Evolutionary conservation across 2,329 filamentous ascomycete species (phyloP).

Genomic region (Pseudocercospora cruenta): DNA sequence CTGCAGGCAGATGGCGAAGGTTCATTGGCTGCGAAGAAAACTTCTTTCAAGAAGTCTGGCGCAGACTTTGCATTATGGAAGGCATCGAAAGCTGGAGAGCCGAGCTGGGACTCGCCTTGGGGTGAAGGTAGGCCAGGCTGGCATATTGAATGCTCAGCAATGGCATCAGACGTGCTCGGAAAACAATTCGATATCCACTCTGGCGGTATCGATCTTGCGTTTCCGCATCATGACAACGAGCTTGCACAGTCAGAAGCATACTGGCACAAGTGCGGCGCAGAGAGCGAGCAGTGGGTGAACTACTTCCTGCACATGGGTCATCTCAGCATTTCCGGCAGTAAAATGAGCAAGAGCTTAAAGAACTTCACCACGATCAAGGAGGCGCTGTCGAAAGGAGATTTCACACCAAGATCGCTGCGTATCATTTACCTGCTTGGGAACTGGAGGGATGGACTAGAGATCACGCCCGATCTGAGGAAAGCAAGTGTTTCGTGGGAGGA

Average conservation of each 20-base stretch:
- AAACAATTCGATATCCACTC: conserved; percentile 89
- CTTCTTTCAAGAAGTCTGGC: conserved; percentile 70
- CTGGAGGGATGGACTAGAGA: conserved; percentile 91
- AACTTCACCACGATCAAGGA: conserved; percentile 94
- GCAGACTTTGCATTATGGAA: conserved; percentile 96
- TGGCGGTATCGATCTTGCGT: conserved; percentile 86
- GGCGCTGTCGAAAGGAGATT: conserved; percentile 69
- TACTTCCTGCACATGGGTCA: conserved; percentile 98
- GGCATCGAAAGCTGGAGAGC: conserved; percentile 86
- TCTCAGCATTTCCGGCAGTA: conserved; percentile 82
- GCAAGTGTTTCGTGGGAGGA: conserved; percentile 75
- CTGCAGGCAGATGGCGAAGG: conserved; percentile 89
- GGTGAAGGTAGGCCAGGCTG: conserved; percentile 86
- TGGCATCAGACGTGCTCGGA: conserved; percentile 89
- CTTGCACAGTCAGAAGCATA: conserved; percentile 89
- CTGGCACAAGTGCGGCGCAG: conserved; percentile 56
- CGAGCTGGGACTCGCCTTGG: conserved; percentile 87
- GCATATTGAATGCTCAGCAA: conserved; percentile 97
- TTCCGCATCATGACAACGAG: conserved; percentile 93
- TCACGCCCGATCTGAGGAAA: conserved; percentile 75
- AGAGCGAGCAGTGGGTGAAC: conserved; percentile 75
- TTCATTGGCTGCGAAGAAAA: conserved; percentile 61
- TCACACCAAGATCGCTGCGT: conserved; percentile 77
- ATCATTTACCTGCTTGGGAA: conserved; percentile 85
- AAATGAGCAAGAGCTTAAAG: conserved; percentile 96